These are phyloP conservation scores for Coemansia sp. DNA, from an alignment of 192 early-diverging fungal genomes.

Conservation along the genomic window DNA sequence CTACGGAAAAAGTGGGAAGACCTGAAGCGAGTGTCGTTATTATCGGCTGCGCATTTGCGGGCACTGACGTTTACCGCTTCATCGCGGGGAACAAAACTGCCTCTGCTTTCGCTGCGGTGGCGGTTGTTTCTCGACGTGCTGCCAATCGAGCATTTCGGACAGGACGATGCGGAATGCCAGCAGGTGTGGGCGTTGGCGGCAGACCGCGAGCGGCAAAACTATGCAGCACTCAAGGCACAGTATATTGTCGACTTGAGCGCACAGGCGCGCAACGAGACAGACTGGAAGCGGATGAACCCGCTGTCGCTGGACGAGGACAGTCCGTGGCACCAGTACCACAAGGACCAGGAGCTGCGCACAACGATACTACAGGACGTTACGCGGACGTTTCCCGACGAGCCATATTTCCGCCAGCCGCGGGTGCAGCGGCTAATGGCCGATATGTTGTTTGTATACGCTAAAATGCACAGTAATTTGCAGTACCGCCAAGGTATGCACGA, in stretches of 20 bases:
- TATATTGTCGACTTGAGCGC: slow-evolving; percentile 29
- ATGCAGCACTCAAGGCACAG: slow-evolving; percentile 17
- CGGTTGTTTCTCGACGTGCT: slow-evolving; percentile 40
- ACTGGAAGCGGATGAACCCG: slow-evolving; percentile 80
- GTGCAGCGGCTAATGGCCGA: slow-evolving; percentile 72
- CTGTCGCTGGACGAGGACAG: slow-evolving; percentile 83
- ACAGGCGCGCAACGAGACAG: slow-evolving; percentile 21
- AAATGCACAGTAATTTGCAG: slow-evolving; percentile 80
- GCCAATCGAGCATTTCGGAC: slow-evolving; percentile 33
- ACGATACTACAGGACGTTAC: slow-evolving; percentile 90
- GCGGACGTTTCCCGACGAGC: slow-evolving; percentile 88
- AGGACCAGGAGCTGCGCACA: slow-evolving; percentile 79
- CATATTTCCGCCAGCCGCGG: slow-evolving; percentile 66
- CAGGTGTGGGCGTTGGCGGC: slow-evolving; percentile 19
- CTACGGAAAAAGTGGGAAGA: slow-evolving; percentile 17
- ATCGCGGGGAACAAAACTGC: slow-evolving; percentile 9
- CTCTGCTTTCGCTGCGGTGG: slow-evolving; percentile 43
- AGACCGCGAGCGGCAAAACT: slow-evolving; percentile 36
- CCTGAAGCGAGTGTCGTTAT: slow-evolving; percentile 27
- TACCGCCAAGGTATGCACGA: slow-evolving; percentile 99
- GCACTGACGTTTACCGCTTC: slow-evolving; percentile 17
- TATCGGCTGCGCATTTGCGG: slow-evolving; percentile 31
- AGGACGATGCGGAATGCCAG: slow-evolving; percentile 29
- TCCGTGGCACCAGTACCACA: slow-evolving; percentile 92
- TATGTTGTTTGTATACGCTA: slow-evolving; percentile 90